These are phyloP conservation scores for Colletotrichum graminicola DNA, from an alignment of 2,329 filamentous ascomycete species.

Conservation along the genomic window DNA sequence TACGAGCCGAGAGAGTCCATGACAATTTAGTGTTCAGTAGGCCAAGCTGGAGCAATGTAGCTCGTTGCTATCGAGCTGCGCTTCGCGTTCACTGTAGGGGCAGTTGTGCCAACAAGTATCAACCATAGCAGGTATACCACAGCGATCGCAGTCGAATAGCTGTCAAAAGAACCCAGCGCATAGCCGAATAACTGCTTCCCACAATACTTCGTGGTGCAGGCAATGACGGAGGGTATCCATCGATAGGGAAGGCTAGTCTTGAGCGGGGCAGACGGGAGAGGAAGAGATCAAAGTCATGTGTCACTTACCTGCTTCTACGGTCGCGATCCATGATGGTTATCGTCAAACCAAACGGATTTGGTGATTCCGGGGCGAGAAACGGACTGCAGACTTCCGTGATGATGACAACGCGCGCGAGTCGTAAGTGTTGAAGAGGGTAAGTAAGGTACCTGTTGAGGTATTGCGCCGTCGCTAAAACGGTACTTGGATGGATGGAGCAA, in stretches of 20 bases:
- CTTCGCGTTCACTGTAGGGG: not conserved
- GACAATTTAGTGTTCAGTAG: not conserved
- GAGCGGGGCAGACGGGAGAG: not conserved
- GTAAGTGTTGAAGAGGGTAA: conserved; percentile 28
- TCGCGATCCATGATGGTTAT: conserved; percentile 52
- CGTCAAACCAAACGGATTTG: not conserved
- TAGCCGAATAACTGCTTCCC: not conserved
- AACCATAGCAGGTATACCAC: not conserved
- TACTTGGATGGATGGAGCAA: conserved; percentile 33
- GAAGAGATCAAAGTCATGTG: not conserved
- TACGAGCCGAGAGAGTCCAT: not conserved
- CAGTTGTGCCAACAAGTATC: not conserved
- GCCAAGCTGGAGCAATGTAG: not conserved
- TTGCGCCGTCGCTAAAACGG: conserved; percentile 30
- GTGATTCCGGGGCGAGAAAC: not conserved
- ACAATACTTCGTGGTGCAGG: not conserved
- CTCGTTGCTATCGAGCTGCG: not conserved
- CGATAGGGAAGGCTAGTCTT: not conserved
- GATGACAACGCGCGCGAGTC: conserved; percentile 23
- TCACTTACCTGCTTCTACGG: conserved; percentile 53
- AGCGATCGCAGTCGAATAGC: not conserved
- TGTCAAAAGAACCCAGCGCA: no score
- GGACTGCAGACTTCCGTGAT: conserved; percentile 7
- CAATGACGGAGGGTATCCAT: not conserved
- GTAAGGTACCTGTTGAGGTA: not conserved